Percentiles rank a stretch among this genome's conserved stretches.
These are phyloP conservation scores for Alternaria burnsii DNA, from an alignment of 2,329 filamentous ascomycete genomes.

Conservation along the genomic window DNA sequence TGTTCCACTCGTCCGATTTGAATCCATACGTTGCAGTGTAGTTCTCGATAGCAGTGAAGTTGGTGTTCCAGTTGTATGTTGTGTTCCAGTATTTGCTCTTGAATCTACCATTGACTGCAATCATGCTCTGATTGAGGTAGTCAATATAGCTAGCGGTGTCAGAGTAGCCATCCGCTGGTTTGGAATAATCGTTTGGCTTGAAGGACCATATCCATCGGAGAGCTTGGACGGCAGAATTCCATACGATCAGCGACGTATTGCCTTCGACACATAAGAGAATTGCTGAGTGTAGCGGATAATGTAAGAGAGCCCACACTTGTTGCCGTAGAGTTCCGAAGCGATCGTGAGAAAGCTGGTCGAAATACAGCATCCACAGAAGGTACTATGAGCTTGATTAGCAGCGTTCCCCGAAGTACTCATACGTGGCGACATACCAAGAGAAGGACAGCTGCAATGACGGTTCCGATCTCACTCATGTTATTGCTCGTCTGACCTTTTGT, in stretches of 20 bases:
- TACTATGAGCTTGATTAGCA: conserved; percentile 17
- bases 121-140: conserved; percentile 33
- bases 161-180: conserved; percentile 26
- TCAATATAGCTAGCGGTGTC: conserved; percentile 13
- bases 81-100: conserved; percentile 29
- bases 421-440: conserved; percentile 17
- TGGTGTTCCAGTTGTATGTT: conserved; percentile 31
- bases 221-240: conserved; percentile 35
- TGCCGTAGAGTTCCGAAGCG: conserved; percentile 62
- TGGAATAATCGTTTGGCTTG: conserved; percentile 20
- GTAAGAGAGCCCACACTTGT: conserved; percentile 63
- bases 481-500: conserved; percentile 30
- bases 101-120: conserved; percentile 27
- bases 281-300: conserved; percentile 68
- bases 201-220: conserved; percentile 32
- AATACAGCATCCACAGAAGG: conserved; percentile 69
- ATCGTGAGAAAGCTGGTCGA: conserved; percentile 60
- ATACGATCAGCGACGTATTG: conserved; percentile 39
- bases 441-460: conserved; percentile 29
- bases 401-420: too few species aligned
- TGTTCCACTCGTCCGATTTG: conserved; percentile 29
- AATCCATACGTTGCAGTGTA: conserved; percentile 30
- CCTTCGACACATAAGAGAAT: conserved; percentile 69
- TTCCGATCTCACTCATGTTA: conserved; percentile 30
- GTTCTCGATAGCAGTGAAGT: conserved; percentile 35